Conservation (phyloP, 1,284 basidiomycete genomes). For the Apiotrichum laibachii region DNA sequence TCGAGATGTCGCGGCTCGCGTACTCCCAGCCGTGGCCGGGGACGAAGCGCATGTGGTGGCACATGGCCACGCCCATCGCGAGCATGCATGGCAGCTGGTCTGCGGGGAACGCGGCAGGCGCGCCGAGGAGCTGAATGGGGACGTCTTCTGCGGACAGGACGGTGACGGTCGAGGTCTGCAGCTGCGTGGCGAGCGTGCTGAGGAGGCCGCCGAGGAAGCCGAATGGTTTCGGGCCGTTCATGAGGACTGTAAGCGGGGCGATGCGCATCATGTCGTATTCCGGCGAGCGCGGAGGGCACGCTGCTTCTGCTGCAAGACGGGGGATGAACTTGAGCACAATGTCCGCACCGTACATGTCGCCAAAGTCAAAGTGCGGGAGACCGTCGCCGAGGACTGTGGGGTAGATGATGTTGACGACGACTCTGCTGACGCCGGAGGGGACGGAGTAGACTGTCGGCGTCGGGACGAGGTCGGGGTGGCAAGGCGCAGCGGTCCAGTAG, state of each 20-base stretch:
- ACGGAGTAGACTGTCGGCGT: background rate
- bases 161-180: background rate
- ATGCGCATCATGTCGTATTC: background rate
- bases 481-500: background rate
- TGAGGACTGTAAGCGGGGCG: background rate
- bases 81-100: background rate
- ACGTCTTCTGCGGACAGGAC: background rate
- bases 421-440: background rate
- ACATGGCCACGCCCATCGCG: background rate
- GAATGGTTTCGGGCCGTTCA: background rate
- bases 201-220: background rate
- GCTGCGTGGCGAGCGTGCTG: background rate
- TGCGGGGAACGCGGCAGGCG: background rate
- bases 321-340: background rate
- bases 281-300: background rate
- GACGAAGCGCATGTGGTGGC: background rate
- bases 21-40: background rate
- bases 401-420: slow-evolving; percentile 1
- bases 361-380: background rate
- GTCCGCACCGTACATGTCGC: background rate
- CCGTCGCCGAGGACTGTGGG: background rate
- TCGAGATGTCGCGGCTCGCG: background rate
- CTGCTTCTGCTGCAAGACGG: too few species aligned
- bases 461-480: background rate
- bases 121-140: too few species aligned